Conservation (phyloP, 1,284 basidiomycete species). For the Puccinia polysora region DNA sequence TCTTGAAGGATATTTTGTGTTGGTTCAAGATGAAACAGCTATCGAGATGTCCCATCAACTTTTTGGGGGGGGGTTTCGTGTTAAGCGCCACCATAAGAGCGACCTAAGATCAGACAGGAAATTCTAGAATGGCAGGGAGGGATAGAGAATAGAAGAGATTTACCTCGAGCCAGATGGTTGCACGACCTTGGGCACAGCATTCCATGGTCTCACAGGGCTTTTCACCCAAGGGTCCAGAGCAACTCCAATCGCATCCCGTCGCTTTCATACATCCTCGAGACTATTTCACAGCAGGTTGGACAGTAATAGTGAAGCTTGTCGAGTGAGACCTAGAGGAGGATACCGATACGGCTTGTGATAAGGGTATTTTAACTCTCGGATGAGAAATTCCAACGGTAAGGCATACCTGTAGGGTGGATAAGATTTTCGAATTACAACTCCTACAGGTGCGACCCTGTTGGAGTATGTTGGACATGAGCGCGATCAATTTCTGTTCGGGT, state of each 20-base stretch:
- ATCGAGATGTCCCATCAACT: slow-evolving; percentile 31
- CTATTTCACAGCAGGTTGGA: slow-evolving; percentile 24
- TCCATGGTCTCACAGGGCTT: slow-evolving; percentile 14
- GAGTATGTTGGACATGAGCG: slow-evolving; percentile 19
- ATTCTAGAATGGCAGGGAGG: neutral
- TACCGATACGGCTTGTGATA: neutral
- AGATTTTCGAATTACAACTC: slow-evolving; percentile 3
- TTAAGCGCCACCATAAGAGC: too few relatives aligned
- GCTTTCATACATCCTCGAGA: slow-evolving; percentile 30
- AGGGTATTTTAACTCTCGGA: neutral
- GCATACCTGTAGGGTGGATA: neutral
- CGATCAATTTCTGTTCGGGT: slow-evolving; percentile 10
- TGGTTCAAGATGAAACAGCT: slow-evolving; percentile 18
- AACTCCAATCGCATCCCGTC: slow-evolving; percentile 26
- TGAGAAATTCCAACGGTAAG: neutral
- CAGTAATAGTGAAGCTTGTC: slow-evolving; percentile 25
- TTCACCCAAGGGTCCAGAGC: slow-evolving; percentile 14
- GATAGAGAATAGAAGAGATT: neutral
- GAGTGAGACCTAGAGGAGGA: slow-evolving; percentile 11
- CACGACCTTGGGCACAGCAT: slow-evolving; percentile 29
- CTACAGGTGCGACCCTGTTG: neutral
- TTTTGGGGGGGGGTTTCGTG: neutral
- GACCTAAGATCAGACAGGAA: neutral
- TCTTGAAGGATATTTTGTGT: slow-evolving; percentile 19
- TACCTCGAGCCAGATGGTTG: slow-evolving; percentile 32